Evolutionary conservation across 257 asterid species (phyloP), one percentile per base, ranked within the genome.

Genomic region (Coffea canephora): DNA sequence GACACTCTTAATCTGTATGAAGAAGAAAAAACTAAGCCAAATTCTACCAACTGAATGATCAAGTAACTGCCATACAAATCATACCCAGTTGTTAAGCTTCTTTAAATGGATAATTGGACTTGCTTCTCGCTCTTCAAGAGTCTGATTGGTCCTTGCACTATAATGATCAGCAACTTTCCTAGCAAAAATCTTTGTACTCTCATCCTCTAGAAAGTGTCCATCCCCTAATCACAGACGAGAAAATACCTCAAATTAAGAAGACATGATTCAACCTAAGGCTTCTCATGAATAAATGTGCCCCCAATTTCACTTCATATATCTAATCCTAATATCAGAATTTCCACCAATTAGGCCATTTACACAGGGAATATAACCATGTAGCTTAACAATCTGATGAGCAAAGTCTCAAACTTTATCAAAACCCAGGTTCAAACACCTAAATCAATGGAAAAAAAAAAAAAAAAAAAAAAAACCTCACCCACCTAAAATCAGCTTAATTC

Each of bases 1-100:
- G 74, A 96, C 99, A 84, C 99, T 96, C 86, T 96, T 96, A 83
- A 96, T 92, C 99, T 95, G 91, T 69, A 70, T 43, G 87, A 77
- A 43, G 64, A 65, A 69, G 36, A 70, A 78, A 57, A 54, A 52
- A 27, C 50, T 43, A 59, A 80, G 69, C 69, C 77, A 57, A 31
- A 45, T 36, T 15, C 39, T n/a, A 62, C 57, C 16, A 76, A 62
- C 9, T n/a, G 31, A 57, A 65, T 69, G 70, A 36, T 23, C 54
- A n/a, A 61, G 41, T 70, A 75, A 54, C 66, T 10, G 50, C 41
- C 48, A n/a, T 71, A 52, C 70, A 76, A 71, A 8, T 43, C 72
- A 67, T 92, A 93, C 97, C 98, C 99, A 95, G 73, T 95, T 95
- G 89, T 95, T 95, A 65, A 95, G 98, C 84, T 95, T 95, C 95